Conservation (phyloP, 2,329 filamentous ascomycete genomes). For the Alternaria sp. region DNA sequence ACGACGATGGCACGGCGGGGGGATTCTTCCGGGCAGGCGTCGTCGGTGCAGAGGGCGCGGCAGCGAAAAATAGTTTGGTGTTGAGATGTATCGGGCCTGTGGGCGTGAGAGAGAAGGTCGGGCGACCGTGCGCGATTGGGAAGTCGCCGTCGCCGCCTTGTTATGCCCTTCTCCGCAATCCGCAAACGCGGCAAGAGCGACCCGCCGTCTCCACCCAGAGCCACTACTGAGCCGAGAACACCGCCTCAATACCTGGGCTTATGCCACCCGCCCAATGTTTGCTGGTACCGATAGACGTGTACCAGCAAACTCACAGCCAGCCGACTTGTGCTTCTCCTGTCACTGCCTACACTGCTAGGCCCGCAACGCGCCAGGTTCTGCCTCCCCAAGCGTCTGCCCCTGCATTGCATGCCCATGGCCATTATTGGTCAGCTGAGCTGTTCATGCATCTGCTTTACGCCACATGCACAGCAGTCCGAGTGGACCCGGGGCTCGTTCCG, state of each 20-base stretch:
- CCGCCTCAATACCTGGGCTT: slow-evolving; percentile 1
- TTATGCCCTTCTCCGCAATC: slow-evolving; percentile 29
- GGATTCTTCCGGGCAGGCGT: background rate
- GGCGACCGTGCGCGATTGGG: slow-evolving; percentile 28
- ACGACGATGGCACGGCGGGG: slow-evolving; percentile 2
- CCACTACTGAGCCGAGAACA: slow-evolving; percentile 11
- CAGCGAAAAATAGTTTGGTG: slow-evolving; percentile 9
- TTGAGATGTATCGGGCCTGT: slow-evolving; percentile 6
- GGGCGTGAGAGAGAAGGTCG: slow-evolving; percentile 12
- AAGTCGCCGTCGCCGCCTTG: slow-evolving; percentile 25
- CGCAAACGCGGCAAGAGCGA: slow-evolving; percentile 31
- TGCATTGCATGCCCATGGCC: slow-evolving; percentile 1
- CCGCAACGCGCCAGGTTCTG: slow-evolving; percentile 3
- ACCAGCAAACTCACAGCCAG: background rate
- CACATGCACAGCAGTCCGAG: background rate
- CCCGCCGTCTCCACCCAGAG: slow-evolving; percentile 23
- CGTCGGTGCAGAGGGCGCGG: slow-evolving; percentile 2
- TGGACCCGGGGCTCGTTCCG: background rate
- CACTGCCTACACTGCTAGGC: background rate
- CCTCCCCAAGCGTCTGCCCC: slow-evolving; percentile 7
- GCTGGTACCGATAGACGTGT: background rate
- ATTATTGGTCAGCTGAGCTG: slow-evolving; percentile 1
- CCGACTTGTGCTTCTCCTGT: background rate
- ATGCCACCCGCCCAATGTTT: background rate
- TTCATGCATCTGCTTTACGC: slow-evolving; percentile 2